Evolutionary conservation across 2,329 filamentous ascomycete species (phyloP).

Genomic region (Byssoonygena ceratinophila): DNA sequence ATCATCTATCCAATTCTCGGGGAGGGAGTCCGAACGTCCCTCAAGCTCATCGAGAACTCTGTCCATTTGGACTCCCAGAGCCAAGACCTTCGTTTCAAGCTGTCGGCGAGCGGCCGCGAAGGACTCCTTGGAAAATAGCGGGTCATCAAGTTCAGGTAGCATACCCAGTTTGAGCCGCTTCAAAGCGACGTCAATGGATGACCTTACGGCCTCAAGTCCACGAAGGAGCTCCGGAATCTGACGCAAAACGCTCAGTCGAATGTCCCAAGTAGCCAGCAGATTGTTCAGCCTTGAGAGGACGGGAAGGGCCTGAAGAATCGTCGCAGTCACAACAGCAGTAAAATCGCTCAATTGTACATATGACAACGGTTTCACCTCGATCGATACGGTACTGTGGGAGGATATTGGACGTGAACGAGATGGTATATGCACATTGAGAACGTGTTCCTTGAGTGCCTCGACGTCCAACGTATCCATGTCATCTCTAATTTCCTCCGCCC

Average conservation of each 20-base stretch:
- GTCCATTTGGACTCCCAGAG: slow-evolving; percentile 64
- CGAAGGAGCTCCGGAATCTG: slow-evolving; percentile 59
- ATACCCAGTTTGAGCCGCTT: slow-evolving; percentile 21
- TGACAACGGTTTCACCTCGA: slow-evolving; percentile 27
- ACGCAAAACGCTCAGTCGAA: slow-evolving; percentile 63
- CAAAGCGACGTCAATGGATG: slow-evolving; percentile 28
- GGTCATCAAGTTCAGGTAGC: slow-evolving; percentile 22
- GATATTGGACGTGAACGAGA: slow-evolving; percentile 47
- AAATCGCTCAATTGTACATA: slow-evolving; percentile 76
- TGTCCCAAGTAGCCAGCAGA: slow-evolving; percentile 66
- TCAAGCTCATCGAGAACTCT: slow-evolving; percentile 79
- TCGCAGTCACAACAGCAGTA: slow-evolving; percentile 79
- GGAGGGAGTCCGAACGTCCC: slow-evolving; percentile 70
- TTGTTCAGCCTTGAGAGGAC: slow-evolving; percentile 62
- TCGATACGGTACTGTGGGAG: slow-evolving; percentile 36
- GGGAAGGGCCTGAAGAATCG: slow-evolving; percentile 78
- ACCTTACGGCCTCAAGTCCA: slow-evolving; percentile 44
- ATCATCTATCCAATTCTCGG: slow-evolving; percentile 74
- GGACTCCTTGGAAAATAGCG: slow-evolving; percentile 26
- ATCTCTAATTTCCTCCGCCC: slow-evolving; percentile 61
- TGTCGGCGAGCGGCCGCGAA: slow-evolving; percentile 41
- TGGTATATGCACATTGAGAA: slow-evolving; percentile 68
- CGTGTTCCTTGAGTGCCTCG: slow-evolving; percentile 77
- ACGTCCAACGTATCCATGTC: slow-evolving; percentile 36
- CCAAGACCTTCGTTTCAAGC: slow-evolving; percentile 58